Percentiles rank a stretch among this genome's conserved stretches.
phyloP scores from a whole-genome alignment of 208 protist species.

The Leishmania guyanensis region DNA sequence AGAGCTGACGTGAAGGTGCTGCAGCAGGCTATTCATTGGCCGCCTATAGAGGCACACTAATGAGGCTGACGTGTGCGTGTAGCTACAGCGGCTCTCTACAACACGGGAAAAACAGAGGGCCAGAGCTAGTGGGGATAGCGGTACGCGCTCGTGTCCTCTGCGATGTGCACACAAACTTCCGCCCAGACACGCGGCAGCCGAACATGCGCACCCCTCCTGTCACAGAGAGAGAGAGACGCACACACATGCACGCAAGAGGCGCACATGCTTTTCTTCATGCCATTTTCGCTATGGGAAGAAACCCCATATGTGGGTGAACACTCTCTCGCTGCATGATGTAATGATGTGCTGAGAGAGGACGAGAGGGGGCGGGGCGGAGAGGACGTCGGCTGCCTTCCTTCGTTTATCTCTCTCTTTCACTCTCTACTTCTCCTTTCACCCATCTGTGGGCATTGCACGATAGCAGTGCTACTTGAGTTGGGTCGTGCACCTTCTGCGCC shows the following conservation, averaged over 20 bases:
- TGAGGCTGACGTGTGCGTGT: background rate
- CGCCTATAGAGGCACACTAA: background rate
- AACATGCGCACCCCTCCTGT: background rate
- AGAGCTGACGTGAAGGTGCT: background rate
- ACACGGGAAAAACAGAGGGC: background rate
- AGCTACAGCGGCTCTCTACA: background rate
- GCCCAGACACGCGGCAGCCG: background rate
- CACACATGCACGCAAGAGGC: background rate
- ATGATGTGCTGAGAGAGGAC: background rate
- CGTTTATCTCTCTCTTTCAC: background rate
- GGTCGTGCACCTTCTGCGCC: background rate
- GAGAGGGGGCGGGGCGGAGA: background rate
- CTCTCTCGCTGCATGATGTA: background rate
- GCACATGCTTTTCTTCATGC: too few relatives aligned
- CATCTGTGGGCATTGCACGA: background rate
- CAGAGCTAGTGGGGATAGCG: background rate
- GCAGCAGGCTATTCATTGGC: background rate
- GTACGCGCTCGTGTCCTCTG: background rate
- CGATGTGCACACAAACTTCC: background rate
- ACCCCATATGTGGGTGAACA: too few relatives aligned
- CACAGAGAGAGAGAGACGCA: background rate
- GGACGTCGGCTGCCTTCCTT: background rate
- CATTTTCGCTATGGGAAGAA: background rate
- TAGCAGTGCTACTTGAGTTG: background rate
- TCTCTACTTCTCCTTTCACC: background rate